phyloP scores from a whole-genome alignment of 2,329 filamentous ascomycete genomes.

The Diplodia corticola region DNA sequence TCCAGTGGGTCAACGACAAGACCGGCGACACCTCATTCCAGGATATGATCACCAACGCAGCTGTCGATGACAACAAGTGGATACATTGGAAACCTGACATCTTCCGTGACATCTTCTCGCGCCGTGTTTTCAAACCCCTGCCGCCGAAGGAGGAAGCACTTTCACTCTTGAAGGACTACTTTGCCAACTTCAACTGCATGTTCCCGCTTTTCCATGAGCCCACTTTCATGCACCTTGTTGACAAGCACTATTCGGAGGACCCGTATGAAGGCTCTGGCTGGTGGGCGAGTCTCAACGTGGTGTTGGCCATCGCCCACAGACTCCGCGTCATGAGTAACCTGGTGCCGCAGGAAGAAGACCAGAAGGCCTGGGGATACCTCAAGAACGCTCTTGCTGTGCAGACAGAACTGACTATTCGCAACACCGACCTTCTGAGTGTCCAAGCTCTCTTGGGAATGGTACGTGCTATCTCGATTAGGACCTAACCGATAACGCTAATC shows the following conservation, averaged over 20 bases:
- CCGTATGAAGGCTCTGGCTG: constrained; percentile 94
- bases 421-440: constrained; percentile 91
- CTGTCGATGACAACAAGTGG: constrained; percentile 91
- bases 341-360: constrained; percentile 85
- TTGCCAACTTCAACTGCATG: constrained; percentile 99
- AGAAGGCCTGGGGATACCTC: constrained; percentile 91
- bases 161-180: constrained; percentile 88
- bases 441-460: constrained; percentile 91
- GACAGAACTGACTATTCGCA: constrained; percentile 90
- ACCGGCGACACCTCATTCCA: constrained; percentile 95
- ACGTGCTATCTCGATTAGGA: constrained; percentile 27
- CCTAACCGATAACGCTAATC: constrained; percentile 27
- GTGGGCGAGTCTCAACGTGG: constrained; percentile 97
- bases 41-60: constrained; percentile 85
- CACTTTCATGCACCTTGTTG: constrained; percentile 96
- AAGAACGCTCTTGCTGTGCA: constrained; percentile 96
- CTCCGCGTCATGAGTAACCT: constrained; percentile 94
- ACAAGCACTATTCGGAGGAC: constrained; percentile 87
- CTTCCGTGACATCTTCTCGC: constrained; percentile 86
- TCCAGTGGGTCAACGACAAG: constrained; percentile 97
- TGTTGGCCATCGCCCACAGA: constrained; percentile 87
- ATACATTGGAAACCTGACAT: constrained; percentile 98
- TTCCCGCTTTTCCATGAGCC: constrained; percentile 97
- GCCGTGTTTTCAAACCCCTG: constrained; percentile 78
- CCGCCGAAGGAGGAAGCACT: constrained; percentile 85